Base-by-base conservation (phyloP, 2,329 filamentous ascomycete genomes). In the Scedosporium aurantiacum region DNA sequence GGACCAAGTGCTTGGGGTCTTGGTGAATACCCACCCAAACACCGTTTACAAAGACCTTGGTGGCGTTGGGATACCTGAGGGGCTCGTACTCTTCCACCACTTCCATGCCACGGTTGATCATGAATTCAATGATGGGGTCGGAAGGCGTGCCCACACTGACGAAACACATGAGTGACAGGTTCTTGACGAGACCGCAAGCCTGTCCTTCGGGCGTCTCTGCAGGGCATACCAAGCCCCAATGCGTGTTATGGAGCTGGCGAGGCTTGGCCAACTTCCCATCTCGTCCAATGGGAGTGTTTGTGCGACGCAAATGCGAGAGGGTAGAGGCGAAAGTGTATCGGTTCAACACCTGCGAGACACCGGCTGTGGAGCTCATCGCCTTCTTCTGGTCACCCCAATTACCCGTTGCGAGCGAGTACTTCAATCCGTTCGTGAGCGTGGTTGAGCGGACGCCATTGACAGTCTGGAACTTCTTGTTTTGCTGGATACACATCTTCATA, bases 311-410 rank as follows among this genome's bases (percentile, higher is more conserved):
- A 87, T 99, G 95, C 18, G 94, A 99, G 52, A 99, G 77, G 0
- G 93, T 97, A 47, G 95, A 99, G 16, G 94, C 87, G 71, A 97
- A 99, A 0, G 95, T 97, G 73, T 97, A 99, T 72, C 94, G 86
- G 78, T 97, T 99, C 70, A 99, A 77, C 76, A 99, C 95, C 76
- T 99, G 94, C 57, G 93, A 97, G 56, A 99, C 94, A 81, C 94
- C 95, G 56, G 94, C 94, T 65, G 95, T 97, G 1, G 92, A 90
- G 67, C 88, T 93, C 68, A 90, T 89, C 21, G 94, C 92, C 79
- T 97, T 99, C 82, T 97, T 99, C 78, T 99, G 94, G 67, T 99
- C 94, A 70, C 94, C 95, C 95, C 94, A 99, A 76, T 99, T 99
- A 66, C 94, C 94, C 14, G 94, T 99, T 27, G 94, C 93, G 64